These are phyloP conservation scores for Fusarium longipes DNA, from an alignment of 2,329 filamentous ascomycete genomes.

Conservation along the genomic window DNA sequence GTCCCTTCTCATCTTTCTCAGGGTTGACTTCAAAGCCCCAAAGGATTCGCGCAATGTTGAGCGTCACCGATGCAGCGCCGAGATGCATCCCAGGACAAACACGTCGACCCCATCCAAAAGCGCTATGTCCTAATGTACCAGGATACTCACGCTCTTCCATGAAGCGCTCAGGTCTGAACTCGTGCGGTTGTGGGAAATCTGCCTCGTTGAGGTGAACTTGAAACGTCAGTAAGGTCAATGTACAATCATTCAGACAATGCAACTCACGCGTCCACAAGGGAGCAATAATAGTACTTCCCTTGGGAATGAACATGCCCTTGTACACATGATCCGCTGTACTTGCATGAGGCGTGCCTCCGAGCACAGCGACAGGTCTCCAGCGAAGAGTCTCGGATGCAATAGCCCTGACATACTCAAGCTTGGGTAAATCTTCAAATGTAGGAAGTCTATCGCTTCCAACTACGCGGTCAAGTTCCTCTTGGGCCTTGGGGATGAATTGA, in stretches of 20 bases:
- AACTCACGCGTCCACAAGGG: conserved; percentile 58
- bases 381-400: conserved; percentile 55
- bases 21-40: conserved; percentile 63
- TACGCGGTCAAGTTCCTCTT: conserved; percentile 54
- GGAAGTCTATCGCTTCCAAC: conserved; percentile 53
- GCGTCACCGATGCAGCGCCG: conserved; percentile 60
- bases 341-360: conserved; percentile 59
- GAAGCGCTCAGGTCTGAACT: conserved; percentile 54
- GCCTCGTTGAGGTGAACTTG: conserved; percentile 55
- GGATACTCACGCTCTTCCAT: conserved; percentile 52
- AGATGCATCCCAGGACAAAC: conserved; percentile 61
- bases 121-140: conserved; percentile 52
- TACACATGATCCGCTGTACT: conserved; percentile 57
- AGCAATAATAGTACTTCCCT: conserved; percentile 56
- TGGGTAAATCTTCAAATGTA: conserved; percentile 51
- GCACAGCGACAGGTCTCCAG: conserved; percentile 56
- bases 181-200: conserved; percentile 55
- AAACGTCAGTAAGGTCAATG: fast-evolving
- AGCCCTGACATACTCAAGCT: conserved; percentile 52
- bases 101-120: conserved; percentile 56
- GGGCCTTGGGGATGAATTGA: conserved; percentile 58
- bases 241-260: fast-evolving
- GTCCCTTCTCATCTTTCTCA: conserved; percentile 46
- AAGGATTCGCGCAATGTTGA: conserved; percentile 60
- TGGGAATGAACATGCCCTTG: conserved; percentile 58